Evolutionary conservation across 1,284 basidiomycete species (phyloP), one percentile per base, ranked within the genome.

Genomic region (Ganoderma lingzhi): DNA sequence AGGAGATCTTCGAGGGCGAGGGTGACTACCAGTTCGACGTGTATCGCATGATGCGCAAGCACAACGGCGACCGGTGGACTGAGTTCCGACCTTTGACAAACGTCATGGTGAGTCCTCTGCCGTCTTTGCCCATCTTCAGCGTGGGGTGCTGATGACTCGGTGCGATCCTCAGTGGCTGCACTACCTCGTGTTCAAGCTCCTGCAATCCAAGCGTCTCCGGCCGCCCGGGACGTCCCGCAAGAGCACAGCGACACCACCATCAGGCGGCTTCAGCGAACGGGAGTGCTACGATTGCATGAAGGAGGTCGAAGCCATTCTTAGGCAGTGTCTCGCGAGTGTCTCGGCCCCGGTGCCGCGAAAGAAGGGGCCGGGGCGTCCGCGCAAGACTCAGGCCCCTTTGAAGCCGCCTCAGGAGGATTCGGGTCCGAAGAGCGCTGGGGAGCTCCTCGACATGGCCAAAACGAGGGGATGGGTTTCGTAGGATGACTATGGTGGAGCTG

Each of bases 1-100:
- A 89, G 17, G 95, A 95, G 75, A 87, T 93, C 32, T 96, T 96
- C 76, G 91, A 92, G 82, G 95, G 96, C 42, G 86, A 93, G 85
- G 94, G 96, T 6, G 95, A 97, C 78, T 91, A 94, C 75, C 97
- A 99, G 79, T 99, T 97, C 81, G 96, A 98, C 75, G 86, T 98
- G 1, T 99, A 99, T 78, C 90, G 97, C 51, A 88, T 92, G 80
- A 98, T 98, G 95, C 86, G 86, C 48, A 80, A 81, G 32, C 82
- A 90, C 68, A 89, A 87, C 56, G 80, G 86, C 2, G 82, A 83
- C 58, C 79, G 84, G 28, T 98, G 97, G 97, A 85, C 87, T 66
- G 83, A 79, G 0, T 96, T 89, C 78, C 85, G 88, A 63, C 95
- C 96, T 0, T 79, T 92, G 12, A 97, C 96, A 6, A 98, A 98